phyloP scores from a whole-genome alignment of 768 basidiomycete genomes.

The Lactifluus piperatus region DNA sequence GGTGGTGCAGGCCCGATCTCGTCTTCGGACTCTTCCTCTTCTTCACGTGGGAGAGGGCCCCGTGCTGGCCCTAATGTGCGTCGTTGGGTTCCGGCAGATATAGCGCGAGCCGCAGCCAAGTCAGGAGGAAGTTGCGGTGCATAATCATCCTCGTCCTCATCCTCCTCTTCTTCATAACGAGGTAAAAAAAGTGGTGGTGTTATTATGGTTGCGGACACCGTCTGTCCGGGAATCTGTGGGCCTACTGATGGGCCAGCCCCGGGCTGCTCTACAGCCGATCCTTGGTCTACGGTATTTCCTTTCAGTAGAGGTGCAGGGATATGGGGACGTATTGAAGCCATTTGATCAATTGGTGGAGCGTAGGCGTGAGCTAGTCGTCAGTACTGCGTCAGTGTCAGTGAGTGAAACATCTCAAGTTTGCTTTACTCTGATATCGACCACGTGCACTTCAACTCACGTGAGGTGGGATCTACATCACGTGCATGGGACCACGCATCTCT shows the following conservation, averaged over 20 bases:
- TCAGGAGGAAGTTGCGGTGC: conserved; percentile 71
- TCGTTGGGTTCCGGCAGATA: conserved; percentile 22
- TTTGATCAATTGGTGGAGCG: background rate
- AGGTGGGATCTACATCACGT: no score
- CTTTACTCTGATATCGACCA: no score
- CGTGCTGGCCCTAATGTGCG: conserved; percentile 46
- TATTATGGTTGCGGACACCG: background rate
- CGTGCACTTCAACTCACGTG: no score
- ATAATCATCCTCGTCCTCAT: conserved; percentile 54
- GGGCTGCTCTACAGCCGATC: background rate
- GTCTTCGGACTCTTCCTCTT: conserved; percentile 45
- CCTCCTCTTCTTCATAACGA: conserved; percentile 23
- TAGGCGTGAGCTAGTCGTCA: background rate
- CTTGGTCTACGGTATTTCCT: background rate
- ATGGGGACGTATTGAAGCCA: conserved; percentile 23
- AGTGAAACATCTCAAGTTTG: no score
- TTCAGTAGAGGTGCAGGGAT: conserved; percentile 21
- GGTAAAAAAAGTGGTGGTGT: conserved; percentile 11
- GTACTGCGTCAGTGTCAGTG: no score
- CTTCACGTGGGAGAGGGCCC: conserved; percentile 30
- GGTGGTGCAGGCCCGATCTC: conserved; percentile 83
- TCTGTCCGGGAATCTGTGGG: conserved; percentile 11
- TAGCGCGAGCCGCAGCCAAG: conserved; percentile 38
- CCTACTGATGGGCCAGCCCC: conserved; percentile 17
- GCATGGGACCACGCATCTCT: no score